These are phyloP conservation scores for Nemania sp. DNA, from an alignment of 2,329 filamentous ascomycete species.

Conservation along the genomic window DNA sequence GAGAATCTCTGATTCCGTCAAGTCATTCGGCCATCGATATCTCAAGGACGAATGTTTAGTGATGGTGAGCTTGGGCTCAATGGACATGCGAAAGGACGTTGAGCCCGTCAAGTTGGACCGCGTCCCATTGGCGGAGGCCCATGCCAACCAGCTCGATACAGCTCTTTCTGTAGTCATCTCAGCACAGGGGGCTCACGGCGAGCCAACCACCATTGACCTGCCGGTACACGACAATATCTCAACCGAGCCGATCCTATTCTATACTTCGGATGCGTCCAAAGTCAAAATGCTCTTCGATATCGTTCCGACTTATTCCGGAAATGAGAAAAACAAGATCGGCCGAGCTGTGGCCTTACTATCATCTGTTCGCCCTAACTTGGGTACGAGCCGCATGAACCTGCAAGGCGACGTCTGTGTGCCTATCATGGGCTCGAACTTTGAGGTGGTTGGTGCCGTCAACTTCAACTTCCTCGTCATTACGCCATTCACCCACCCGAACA, in stretches of 20 bases:
- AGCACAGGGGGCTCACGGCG: constrained; percentile 80
- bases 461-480: constrained; percentile 97
- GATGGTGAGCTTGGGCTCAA: constrained; percentile 88
- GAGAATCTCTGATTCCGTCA: constrained; percentile 74
- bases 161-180: constrained; percentile 90
- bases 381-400: constrained; percentile 84
- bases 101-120: constrained; percentile 84
- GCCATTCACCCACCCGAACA: constrained; percentile 89
- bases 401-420: constrained; percentile 92
- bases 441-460: constrained; percentile 91
- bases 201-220: constrained; percentile 86
- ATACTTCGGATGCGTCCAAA: constrained; percentile 72
- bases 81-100: constrained; percentile 84
- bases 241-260: constrained; percentile 92
- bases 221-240: constrained; percentile 92
- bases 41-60: constrained; percentile 87
- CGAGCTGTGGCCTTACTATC: constrained; percentile 87
- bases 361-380: constrained; percentile 79
- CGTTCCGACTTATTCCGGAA: constrained; percentile 90
- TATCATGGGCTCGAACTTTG: constrained; percentile 80
- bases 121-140: constrained; percentile 84
- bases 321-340: constrained; percentile 84
- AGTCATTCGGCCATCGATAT: constrained; percentile 95
- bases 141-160: constrained; percentile 91
- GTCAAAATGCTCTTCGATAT: constrained; percentile 94